A percentile compares a stretch with the other conserved stretches of the same genome.
Conservation (phyloP, 139 green algal species). For the Cymbomonas tetramitiformis region DNA sequence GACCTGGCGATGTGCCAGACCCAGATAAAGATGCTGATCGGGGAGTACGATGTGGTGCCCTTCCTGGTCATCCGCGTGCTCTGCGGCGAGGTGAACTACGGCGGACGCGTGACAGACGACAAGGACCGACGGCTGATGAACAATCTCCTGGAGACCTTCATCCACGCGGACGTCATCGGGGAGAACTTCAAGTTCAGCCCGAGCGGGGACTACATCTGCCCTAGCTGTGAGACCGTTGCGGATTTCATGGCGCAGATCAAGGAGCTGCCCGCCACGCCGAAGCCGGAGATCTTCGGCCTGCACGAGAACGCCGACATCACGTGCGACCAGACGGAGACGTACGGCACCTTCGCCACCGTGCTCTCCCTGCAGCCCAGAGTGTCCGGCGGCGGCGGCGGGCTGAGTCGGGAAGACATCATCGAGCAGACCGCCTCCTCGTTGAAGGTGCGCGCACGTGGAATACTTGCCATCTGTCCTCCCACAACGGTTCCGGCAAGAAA, state of each 20-base stretch:
- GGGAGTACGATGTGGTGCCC: conserved; percentile 34
- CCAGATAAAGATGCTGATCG: conserved; percentile 40
- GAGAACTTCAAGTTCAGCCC: conserved; percentile 13
- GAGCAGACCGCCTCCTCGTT: too few species aligned
- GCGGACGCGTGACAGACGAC: conserved; percentile 35
- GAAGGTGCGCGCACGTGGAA: too few species aligned
- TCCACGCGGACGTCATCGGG: conserved; percentile 22
- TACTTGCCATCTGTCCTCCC: too few species aligned
- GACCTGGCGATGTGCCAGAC: conserved; percentile 39
- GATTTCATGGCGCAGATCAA: conserved; percentile 37
- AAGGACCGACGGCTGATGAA: conserved; percentile 38
- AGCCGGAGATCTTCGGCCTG: conserved; percentile 43
- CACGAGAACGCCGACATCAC: conserved; percentile 48
- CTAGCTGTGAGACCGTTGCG: conserved; percentile 5
- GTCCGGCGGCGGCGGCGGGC: conserved; percentile 21
- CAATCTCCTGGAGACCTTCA: conserved; percentile 33
- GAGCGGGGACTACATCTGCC: conserved; percentile 2
- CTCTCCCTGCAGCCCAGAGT: conserved; percentile 56
- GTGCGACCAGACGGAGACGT: conserved; percentile 62
- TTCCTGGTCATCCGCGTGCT: conserved; percentile 32
- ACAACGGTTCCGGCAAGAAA: too few species aligned
- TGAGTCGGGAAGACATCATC: conserved; percentile 38
- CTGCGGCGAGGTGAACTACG: conserved; percentile 37
- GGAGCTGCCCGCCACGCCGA: conserved; percentile 29
- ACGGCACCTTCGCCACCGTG: conserved; percentile 53